phyloP scores from a whole-genome alignment of 257 asterid genomes.

The Solanum tarijense region DNA sequence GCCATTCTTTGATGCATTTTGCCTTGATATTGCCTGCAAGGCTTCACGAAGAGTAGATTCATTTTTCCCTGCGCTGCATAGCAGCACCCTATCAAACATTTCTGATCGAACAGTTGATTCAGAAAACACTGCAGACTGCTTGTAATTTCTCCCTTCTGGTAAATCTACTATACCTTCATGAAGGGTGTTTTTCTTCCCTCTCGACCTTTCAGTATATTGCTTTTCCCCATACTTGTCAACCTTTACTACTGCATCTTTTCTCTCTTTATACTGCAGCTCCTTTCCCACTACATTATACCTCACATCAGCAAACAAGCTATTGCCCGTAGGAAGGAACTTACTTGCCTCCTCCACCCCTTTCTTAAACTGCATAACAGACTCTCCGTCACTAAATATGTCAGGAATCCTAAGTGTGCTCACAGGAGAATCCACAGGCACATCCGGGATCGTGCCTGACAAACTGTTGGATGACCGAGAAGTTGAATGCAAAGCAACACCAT shows the following conservation, averaged over 20 bases:
- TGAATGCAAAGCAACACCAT: constrained; percentile 13
- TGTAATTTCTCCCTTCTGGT: neutral
- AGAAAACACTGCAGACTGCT: neutral
- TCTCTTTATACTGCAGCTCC: constrained; percentile 8
- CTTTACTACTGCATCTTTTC: constrained; percentile 10
- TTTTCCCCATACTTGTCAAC: constrained; percentile 10
- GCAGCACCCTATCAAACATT: constrained; percentile 5
- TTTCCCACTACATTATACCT: constrained; percentile 8
- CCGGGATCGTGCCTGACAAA: constrained; percentile 29
- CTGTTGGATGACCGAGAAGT: constrained; percentile 28
- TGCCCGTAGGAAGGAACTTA: constrained; percentile 45
- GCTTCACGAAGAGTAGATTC: constrained; percentile 2
- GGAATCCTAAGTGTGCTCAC: constrained; percentile 29
- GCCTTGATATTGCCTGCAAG: neutral
- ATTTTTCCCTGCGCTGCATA: neutral
- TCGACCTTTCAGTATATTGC: constrained; percentile 15
- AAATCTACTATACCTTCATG: constrained; percentile 22
- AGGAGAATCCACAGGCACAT: constrained; percentile 45
- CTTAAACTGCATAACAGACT: constrained; percentile 44
- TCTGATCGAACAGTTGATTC: neutral
- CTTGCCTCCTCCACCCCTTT: constrained; percentile 62
- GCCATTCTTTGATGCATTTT: neutral
- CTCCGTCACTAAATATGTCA: constrained; percentile 31
- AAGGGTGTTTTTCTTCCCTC: constrained; percentile 56
- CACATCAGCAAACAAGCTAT: constrained; percentile 16